Evolutionary conservation across 2,329 filamentous ascomycete genomes (phyloP).

Genomic region (Cercospora berteroae): DNA sequence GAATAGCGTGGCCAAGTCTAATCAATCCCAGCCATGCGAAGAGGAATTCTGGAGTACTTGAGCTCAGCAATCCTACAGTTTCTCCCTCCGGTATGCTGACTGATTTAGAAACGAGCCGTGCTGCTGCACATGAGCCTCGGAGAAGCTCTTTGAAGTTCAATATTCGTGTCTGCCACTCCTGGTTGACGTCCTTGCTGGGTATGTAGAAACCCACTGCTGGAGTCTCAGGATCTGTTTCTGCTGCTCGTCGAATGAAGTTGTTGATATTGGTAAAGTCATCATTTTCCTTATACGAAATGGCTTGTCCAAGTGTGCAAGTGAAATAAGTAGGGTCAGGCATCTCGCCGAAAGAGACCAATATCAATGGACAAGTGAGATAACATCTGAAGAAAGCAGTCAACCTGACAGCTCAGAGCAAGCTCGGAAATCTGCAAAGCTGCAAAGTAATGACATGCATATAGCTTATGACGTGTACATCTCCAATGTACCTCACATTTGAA

Average conservation of each 20-base stretch:
- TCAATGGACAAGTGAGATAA: background rate
- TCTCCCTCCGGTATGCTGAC: slow-evolving; percentile 22
- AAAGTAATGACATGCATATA: background rate
- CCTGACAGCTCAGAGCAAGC: background rate
- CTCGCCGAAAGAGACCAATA: background rate
- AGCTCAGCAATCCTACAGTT: slow-evolving; percentile 55
- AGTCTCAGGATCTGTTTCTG: slow-evolving; percentile 37
- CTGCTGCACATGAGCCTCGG: slow-evolving; percentile 39
- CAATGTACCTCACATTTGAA: background rate
- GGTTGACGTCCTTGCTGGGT: slow-evolving; percentile 24
- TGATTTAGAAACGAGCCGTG: slow-evolving; percentile 32
- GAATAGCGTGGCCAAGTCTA: slow-evolving; percentile 53
- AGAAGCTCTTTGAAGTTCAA: slow-evolving; percentile 41
- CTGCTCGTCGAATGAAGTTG: slow-evolving; percentile 53
- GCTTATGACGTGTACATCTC: background rate
- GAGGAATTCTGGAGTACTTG: slow-evolving; percentile 58
- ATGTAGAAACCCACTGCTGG: slow-evolving; percentile 54
- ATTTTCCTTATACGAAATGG: slow-evolving; percentile 35
- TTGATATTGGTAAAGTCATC: slow-evolving; percentile 48
- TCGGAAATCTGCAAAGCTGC: background rate
- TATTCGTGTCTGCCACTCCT: slow-evolving; percentile 27
- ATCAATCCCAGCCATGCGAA: slow-evolving; percentile 61
- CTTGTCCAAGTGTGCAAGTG: slow-evolving; percentile 60
- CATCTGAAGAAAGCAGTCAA: background rate
- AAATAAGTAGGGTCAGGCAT: slow-evolving; percentile 48